These are phyloP conservation scores for Lanmaoa pseudosensibilis DNA, from an alignment of 768 basidiomycete genomes.

Conservation along the genomic window DNA sequence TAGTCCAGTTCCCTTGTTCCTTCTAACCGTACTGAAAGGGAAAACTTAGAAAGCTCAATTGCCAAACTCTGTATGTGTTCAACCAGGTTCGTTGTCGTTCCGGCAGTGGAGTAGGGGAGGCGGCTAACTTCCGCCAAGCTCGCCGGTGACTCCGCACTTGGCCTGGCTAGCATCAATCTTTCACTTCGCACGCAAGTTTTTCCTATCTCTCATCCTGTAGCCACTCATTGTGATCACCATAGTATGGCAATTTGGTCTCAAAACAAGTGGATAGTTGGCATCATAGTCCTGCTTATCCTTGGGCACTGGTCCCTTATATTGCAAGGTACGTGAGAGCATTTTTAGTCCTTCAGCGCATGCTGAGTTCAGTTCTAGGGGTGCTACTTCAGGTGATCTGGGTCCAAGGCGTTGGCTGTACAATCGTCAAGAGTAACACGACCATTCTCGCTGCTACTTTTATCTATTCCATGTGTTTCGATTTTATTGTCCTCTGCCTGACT, in stretches of 20 bases:
- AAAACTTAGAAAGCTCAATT: slow-evolving; percentile 38
- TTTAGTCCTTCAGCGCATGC: neutral
- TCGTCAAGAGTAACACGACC: slow-evolving; percentile 59
- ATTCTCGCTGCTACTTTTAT: slow-evolving; percentile 71
- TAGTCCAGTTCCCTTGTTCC: neutral
- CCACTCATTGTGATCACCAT: slow-evolving; percentile 14
- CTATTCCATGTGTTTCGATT: slow-evolving; percentile 75
- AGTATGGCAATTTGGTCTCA: slow-evolving; percentile 69
- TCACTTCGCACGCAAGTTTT: slow-evolving; percentile 44
- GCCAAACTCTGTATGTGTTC: slow-evolving; percentile 48
- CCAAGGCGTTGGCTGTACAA: slow-evolving; percentile 50
- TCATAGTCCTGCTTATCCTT: slow-evolving; percentile 54
- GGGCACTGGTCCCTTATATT: slow-evolving; percentile 73
- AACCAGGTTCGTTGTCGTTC: slow-evolving; percentile 38
- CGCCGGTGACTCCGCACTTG: slow-evolving; percentile 44
- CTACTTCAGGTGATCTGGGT: slow-evolving; percentile 59
- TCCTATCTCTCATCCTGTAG: neutral
- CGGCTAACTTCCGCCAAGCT: slow-evolving; percentile 28
- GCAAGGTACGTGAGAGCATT: slow-evolving; percentile 44
- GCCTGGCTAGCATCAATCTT: slow-evolving; percentile 48
- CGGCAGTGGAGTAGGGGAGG: neutral
- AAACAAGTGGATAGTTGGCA: slow-evolving; percentile 49
- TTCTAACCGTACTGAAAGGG: neutral
- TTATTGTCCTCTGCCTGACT: slow-evolving; percentile 57
- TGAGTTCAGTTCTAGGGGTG: slow-evolving; percentile 42